phyloP scores from a whole-genome alignment of 257 asterid species.

The Dorcoceras hygrometricum region DNA sequence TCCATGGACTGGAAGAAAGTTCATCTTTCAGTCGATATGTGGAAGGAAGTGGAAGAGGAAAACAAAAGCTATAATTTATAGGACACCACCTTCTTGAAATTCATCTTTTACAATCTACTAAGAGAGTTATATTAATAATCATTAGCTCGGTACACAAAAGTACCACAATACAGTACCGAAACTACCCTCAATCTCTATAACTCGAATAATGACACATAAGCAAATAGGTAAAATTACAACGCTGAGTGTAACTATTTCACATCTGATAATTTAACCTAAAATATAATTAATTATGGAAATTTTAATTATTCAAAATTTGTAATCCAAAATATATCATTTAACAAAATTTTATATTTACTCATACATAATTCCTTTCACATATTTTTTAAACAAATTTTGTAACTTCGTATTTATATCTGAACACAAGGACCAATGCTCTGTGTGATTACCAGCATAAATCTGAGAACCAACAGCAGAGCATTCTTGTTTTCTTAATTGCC shows the following conservation, averaged over 20 bases:
- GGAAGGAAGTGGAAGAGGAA: slow-evolving; percentile 16
- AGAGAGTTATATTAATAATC: background rate
- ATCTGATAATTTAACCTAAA: too few relatives aligned
- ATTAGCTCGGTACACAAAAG: background rate
- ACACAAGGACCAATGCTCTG: background rate
- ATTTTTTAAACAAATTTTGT: too few relatives aligned
- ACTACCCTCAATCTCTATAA: background rate
- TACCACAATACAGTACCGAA: too few relatives aligned
- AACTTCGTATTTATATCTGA: background rate
- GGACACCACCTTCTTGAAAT: background rate
- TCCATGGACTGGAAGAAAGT: slow-evolving; percentile 73
- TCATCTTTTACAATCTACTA: background rate
- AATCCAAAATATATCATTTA: background rate
- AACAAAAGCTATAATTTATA: background rate
- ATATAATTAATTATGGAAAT: background rate
- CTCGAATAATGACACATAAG: too few relatives aligned
- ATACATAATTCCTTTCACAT: too few relatives aligned
- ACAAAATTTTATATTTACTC: background rate
- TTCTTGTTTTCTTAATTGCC: background rate
- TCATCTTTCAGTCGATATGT: slow-evolving; percentile 26
- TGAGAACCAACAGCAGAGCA: background rate
- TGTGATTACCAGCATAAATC: background rate
- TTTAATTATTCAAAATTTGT: background rate
- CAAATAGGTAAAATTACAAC: background rate
- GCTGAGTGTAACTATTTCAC: background rate